These are phyloP conservation scores for Chaetothyriales sp. DNA, from an alignment of 2,329 filamentous ascomycete species.

Conservation along the genomic window DNA sequence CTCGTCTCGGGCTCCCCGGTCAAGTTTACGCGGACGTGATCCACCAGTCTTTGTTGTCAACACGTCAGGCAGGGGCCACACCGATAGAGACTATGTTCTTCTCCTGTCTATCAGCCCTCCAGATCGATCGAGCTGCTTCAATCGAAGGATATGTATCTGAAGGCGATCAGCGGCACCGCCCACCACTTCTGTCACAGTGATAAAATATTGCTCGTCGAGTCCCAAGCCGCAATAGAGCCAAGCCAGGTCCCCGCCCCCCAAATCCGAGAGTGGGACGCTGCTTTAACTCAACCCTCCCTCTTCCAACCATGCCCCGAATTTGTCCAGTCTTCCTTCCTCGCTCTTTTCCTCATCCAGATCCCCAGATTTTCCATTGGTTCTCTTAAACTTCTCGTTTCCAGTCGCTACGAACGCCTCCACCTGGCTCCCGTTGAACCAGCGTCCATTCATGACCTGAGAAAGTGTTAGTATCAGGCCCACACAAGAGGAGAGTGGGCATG, in stretches of 20 bases:
- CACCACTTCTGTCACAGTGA: neutral
- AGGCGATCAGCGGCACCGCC: neutral
- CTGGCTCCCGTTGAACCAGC: slow-evolving; percentile 58
- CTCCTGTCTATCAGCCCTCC: neutral
- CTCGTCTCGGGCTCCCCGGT: too few species aligned
- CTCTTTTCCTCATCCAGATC: slow-evolving; percentile 29
- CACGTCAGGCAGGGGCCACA: neutral
- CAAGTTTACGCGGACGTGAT: neutral
- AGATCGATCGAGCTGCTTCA: neutral
- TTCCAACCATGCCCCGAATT: slow-evolving; percentile 34
- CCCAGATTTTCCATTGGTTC: slow-evolving; percentile 36
- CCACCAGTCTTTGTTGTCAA: neutral
- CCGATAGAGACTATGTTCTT: neutral
- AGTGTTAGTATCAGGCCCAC: neutral
- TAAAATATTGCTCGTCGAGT: neutral
- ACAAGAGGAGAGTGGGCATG: too few species aligned
- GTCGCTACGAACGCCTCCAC: slow-evolving; percentile 58
- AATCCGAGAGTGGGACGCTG: neutral
- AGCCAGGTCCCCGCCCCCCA: neutral
- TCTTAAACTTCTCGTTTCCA: slow-evolving; percentile 58
- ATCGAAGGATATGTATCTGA: neutral
- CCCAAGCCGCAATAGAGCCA: neutral
- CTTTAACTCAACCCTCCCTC: slow-evolving; percentile 21
- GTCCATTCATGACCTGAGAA: slow-evolving; percentile 55
- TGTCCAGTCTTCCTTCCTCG: slow-evolving; percentile 32